Evolutionary conservation across 306 rosid species (phyloP).

Genomic region (Vigna trinervia): DNA sequence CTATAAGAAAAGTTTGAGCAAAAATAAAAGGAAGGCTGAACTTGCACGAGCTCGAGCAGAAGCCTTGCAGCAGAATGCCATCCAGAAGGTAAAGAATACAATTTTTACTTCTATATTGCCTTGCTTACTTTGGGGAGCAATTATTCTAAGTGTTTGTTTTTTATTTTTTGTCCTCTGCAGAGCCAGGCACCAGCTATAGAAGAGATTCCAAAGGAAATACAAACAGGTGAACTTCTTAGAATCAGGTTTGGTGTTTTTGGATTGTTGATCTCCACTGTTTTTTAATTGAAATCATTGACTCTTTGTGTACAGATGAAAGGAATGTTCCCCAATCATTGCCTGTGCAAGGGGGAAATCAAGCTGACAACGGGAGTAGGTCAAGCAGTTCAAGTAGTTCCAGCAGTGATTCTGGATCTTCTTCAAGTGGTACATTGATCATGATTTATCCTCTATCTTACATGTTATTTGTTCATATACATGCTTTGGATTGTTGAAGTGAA

Average conservation of each 20-base stretch:
- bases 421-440: slow-evolving; percentile 74
- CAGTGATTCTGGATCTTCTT: slow-evolving; percentile 95
- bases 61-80: slow-evolving; percentile 57
- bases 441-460: background rate
- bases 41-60: slow-evolving; percentile 75
- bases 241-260: slow-evolving; percentile 29
- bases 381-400: slow-evolving; percentile 98
- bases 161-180: slow-evolving; percentile 36
- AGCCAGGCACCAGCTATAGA: slow-evolving; percentile 53
- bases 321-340: slow-evolving; percentile 60
- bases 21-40: slow-evolving; percentile 87
- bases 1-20: slow-evolving; percentile 94
- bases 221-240: slow-evolving; percentile 56
- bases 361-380: slow-evolving; percentile 80
- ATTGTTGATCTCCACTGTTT: slow-evolving; percentile 22
- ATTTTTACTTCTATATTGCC: slow-evolving; percentile 6
- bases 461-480: background rate
- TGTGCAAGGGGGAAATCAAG: slow-evolving; percentile 61
- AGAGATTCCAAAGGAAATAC: slow-evolving; percentile 57
- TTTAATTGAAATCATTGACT: slow-evolving; percentile 20
- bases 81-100: slow-evolving; percentile 55
- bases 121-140: background rate
- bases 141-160: slow-evolving; percentile 27
- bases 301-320: slow-evolving; percentile 58
- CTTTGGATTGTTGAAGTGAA: slow-evolving; percentile 30